Evolutionary conservation across 257 asterid species (phyloP), one percentile per base, ranked within the genome.

Genomic region (Nicotiana knightiana): DNA sequence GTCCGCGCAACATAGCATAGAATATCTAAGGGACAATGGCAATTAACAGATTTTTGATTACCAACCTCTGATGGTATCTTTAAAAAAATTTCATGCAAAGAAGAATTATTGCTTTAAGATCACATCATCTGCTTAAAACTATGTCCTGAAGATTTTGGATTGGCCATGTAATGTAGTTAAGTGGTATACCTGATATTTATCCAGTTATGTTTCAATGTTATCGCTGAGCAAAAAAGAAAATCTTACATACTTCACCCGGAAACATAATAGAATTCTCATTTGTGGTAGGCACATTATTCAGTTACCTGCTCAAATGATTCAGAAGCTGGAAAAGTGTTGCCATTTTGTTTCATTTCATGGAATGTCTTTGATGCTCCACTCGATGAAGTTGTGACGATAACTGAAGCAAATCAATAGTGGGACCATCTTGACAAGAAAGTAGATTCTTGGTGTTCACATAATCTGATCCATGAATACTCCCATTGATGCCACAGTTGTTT

Each of bases 351-450:
- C 82, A 61, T 70, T 53, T 81, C 77, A 81, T 81, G 17, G 75
- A 79, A 37, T 84, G 86, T 78, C 83, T 76, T 77, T 82, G 76
- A 18, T 82, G 85, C 71, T 87, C 86, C 82, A 82, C 89, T 71
- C 85, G 67, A 58, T 87, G 85, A 51, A 87, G 87, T 86, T 85
- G 83, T 3, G 88, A 80, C 0, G 89, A 84, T 28, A 87, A 58
- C 80, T 84, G 83, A 9, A 87, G 87, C 83, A 87, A 80, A 75
- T 87, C 84, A 12, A 84, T 76, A n/a, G 89, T 84, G 2, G 87
- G 84, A 26, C 82, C 86, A 67, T 85, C 81, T 30, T 76, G 83
- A 53, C 79, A 54, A 3, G 84, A 67, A 55, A 77, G 46, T 18
- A 16, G 81, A 17, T 78, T 82, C 77, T 84, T 83, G 71, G 77